Evolutionary conservation across 768 basidiomycete genomes (phyloP), one percentile per base, ranked within the genome.

Genomic region (Termitomyces sp.): DNA sequence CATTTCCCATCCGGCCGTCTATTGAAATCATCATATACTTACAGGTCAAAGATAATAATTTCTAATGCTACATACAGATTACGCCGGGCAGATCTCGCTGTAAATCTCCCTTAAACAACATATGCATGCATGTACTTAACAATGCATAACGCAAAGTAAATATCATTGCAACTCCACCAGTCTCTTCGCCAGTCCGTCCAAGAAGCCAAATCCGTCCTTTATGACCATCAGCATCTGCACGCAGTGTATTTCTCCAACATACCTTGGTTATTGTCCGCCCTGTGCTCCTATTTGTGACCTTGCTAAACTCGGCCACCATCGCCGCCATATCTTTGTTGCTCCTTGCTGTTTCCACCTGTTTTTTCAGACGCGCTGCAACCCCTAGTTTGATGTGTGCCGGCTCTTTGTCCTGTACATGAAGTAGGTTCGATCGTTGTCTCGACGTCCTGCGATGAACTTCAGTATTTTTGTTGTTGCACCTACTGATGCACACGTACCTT

Each of bases 251-350:
- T 34, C 42, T 41, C 14, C 31, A 37, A 31, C 63, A 31, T 59
- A 80, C 81, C 79, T 91, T 92, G 34, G 88, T 90, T 54, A 92
- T 76, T 50, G 85, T 89, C 61, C 86, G 77, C 42, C 87, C 85
- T 37, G 76, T 84, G 64, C 83, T 85, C 66, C 78, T 78, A 68
- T 88, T 83, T 32, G 86, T 89, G 54, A 87, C 81, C 49, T 77
- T 74, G 24, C 84, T 84, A 68, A 92, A 92, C 50, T 89, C 87
- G 8, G 79, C 76, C 7, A 91, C 81, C 78, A 90, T 80, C 61
- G 64, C 66, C 31, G 84, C 88, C 41, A 92, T 78, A 46, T 75
- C 75, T 67, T 74, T 76, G 63, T 85, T 89, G 57, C 72, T 77
- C 48, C 65, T 67, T 47, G 85, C 85, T 29, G 46, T 66, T 14